Conservation (phyloP, 1,284 basidiomycete genomes). For the Papiliotrema nemorosa region DNA sequence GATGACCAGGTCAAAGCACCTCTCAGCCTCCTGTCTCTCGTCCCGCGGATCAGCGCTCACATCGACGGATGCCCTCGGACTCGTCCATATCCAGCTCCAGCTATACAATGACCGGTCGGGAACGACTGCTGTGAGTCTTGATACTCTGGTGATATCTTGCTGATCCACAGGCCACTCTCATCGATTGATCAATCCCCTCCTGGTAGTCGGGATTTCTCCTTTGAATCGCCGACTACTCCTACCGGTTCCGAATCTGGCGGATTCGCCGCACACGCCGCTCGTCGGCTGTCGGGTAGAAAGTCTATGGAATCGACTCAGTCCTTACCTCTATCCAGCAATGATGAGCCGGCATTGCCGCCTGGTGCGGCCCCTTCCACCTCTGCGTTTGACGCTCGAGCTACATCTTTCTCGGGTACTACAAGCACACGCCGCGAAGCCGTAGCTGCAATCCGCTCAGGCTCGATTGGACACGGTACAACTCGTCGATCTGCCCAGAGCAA, state of each 20-base stretch:
- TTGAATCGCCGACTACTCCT: conserved; percentile 36
- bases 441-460: conserved; percentile 36
- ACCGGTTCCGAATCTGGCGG: conserved; percentile 37
- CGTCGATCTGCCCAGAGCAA: conserved; percentile 8
- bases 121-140: conserved; percentile 23
- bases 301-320: conserved; percentile 45
- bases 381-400: conserved; percentile 37
- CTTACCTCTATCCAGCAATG: conserved; percentile 21
- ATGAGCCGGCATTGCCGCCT: conserved; percentile 27
- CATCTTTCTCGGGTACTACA: conserved; percentile 45
- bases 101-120: conserved; percentile 29
- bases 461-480: conserved; percentile 22
- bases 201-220: conserved; percentile 15
- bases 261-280: conserved; percentile 20
- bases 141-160: not conserved
- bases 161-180: conserved; percentile 31
- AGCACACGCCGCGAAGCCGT: conserved; percentile 32
- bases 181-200: conserved; percentile 25
- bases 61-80: conserved; percentile 43
- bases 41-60: conserved; percentile 14
- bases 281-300: conserved; percentile 32
- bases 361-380: conserved; percentile 25
- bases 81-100: conserved; percentile 42
- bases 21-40: conserved; percentile 12
- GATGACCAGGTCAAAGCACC: not conserved